Base-by-base conservation (phyloP, 2,329 filamentous ascomycete species). In the Colletotrichum sp. region DNA sequence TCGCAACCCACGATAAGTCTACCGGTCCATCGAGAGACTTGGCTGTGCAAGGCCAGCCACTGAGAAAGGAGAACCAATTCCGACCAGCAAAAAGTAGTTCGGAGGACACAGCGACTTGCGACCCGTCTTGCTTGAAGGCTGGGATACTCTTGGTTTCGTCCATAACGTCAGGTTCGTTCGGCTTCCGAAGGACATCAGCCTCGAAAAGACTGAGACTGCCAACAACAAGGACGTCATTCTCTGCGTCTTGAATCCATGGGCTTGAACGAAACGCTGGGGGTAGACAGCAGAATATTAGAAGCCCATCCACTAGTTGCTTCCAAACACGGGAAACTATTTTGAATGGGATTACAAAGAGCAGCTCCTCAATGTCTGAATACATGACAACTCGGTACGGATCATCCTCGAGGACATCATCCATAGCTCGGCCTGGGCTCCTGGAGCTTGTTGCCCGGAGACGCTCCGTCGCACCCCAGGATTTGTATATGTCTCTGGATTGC, bases 321-420 rank as follows among this genome's bases (percentile, higher is more conserved):
- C 80, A 82, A 1, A 90, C 79, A 4, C 73, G 73, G 69, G 80
- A 69, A 71, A 87, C 77, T 31, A 80, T 79, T 7, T 68, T 36
- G 0, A 76, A 65, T 0, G 90, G 89, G 6, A 93, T 81, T 64
- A 84, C 78, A 36, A 91, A 84, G 3, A 98, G 79, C 33, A 93
- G 87, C 1, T 90, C 87, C 75, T 91, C 85, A 24, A 98, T 86
- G 80, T 98, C 97, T 0, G 91, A 90, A 77, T 92, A 95, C 79
- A 98, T 90, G 59, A 98, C 90, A 5, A 97, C 90, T 43, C 95
- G 90, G 77, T 94, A 98, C 0, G 95, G 94, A 78, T 98, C 96
- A 72, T 96, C 93, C 76, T 95, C 93, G 18, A 89, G 90, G 3
- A 90, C 88, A 31, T 95, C 92, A 80, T 98, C 95, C 74, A 93